These are phyloP conservation scores for Globisporangium solare DNA, from an alignment of 352 stramenopile species.

Conservation along the genomic window DNA sequence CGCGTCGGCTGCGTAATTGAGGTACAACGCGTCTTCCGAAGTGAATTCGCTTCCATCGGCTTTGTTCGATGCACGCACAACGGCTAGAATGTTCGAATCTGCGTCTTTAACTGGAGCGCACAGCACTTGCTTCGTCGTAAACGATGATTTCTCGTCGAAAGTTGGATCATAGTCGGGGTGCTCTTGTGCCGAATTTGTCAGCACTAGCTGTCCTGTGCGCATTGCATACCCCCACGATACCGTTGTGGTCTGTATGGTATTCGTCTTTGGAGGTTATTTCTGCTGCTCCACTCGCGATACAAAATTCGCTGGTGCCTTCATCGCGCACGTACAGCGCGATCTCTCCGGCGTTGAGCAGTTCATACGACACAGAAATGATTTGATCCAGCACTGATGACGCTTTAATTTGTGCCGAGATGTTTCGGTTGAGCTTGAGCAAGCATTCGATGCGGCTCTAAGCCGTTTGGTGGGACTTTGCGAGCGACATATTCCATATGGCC, in stretches of 20 bases:
- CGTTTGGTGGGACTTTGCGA: conserved; percentile 26
- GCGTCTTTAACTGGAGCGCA: conserved; percentile 34
- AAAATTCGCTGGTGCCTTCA: conserved; percentile 27
- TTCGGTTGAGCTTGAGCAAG: conserved; percentile 30
- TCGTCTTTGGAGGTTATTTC: conserved; percentile 18
- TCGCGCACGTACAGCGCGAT: conserved; percentile 31
- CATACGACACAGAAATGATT: conserved; percentile 39
- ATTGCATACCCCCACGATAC: conserved; percentile 26
- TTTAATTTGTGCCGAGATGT: conserved; percentile 33
- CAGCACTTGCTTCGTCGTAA: conserved; percentile 22
- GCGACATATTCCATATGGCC: conserved; percentile 34
- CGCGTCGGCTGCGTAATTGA: conserved; percentile 32
- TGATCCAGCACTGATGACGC: conserved; percentile 28
- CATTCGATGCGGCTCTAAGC: conserved; percentile 34
- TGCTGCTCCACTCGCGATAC: conserved; percentile 17
- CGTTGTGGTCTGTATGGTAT: conserved; percentile 32
- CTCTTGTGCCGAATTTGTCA: conserved; percentile 26
- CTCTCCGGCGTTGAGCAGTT: conserved; percentile 28
- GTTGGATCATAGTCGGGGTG: conserved; percentile 25
- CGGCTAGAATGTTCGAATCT: conserved; percentile 25
- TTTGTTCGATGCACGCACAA: conserved; percentile 34
- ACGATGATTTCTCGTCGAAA: conserved; percentile 24
- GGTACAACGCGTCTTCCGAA: conserved; percentile 28
- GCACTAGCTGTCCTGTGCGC: conserved; percentile 26
- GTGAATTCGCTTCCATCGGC: conserved; percentile 25